Conservation (phyloP, 805 yeast species). For the Ogataea thermomethanolica region DNA sequence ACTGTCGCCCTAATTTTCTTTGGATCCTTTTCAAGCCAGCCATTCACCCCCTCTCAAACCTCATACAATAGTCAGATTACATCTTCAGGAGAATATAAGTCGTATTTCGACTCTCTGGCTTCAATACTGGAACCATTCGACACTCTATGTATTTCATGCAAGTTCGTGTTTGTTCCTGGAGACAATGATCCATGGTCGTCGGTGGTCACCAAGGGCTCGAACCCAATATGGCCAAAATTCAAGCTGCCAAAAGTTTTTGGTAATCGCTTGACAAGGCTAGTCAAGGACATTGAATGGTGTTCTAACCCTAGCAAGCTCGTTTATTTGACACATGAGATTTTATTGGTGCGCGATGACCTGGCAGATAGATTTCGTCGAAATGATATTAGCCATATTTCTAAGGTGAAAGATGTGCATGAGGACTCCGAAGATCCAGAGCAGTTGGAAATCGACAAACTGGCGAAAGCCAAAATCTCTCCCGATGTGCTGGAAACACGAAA, state of each 20-base stretch:
- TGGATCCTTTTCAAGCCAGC: conserved; percentile 74
- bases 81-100: conserved; percentile 54
- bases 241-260: conserved; percentile 72
- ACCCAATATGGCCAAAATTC: conserved; percentile 65
- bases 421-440: conserved; percentile 18
- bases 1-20: conserved; percentile 73
- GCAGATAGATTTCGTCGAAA: conserved; percentile 69
- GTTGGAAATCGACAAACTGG: conserved; percentile 27
- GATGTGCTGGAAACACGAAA: conserved; percentile 60
- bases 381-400: conserved; percentile 51
- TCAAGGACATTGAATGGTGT: conserved; percentile 49
- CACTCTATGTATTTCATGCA: conserved; percentile 45
- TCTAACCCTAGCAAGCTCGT: conserved; percentile 78
- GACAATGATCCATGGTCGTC: conserved; percentile 93
- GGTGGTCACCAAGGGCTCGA: conserved; percentile 57
- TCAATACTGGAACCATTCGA: conserved; percentile 59
- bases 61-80: conserved; percentile 47
- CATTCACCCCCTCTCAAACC: conserved; percentile 55
- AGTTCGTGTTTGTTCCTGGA: conserved; percentile 80
- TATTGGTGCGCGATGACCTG: conserved; percentile 67
- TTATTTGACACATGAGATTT: conserved; percentile 82
- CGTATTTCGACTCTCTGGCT: conserved; percentile 72
- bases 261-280: conserved; percentile 57
- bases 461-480: conserved; percentile 37
- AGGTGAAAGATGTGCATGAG: conserved; percentile 14